Base-by-base conservation (phyloP, 2,329 filamentous ascomycete genomes). In the Exophiala calicioides region DNA sequence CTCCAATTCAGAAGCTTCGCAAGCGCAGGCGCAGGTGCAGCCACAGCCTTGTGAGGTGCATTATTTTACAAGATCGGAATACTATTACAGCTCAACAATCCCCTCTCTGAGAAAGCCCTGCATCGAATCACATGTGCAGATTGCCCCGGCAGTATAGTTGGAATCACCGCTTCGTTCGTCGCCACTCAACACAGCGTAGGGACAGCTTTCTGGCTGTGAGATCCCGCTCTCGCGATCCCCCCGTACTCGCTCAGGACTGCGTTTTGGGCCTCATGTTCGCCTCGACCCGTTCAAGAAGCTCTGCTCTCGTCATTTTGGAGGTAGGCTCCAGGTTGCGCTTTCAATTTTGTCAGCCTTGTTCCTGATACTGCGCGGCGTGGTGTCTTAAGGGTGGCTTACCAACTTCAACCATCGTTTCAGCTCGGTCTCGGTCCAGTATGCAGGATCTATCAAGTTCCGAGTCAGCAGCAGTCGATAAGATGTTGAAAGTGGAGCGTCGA, bases 371-470 rank as follows among this genome's bases (percentile, higher is more conserved):
- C 4, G 5, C 33, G 13, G 8, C 7, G 7, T 23, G 33, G 5
- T 36, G 33, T 9, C 16, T 32, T 33, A 15, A 21, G 23, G n/a
- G 10, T 21, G 30, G 74, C 85, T 69, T 78, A 95, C 91, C 60
- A 79, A 80, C 34, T 81, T 81, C 39, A 97, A 73, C 90, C 90
- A 97, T 61, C 84, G 75, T 52, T 81, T 77, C 67, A 95, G 74
- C 62, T 97, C 88, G 36, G 89, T 84, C 46, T 77, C 75, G 0
- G 88, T 89, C 91, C 91, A 97, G 7, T 67, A 72, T 31, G 79
- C 74, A 2, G 83, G 82, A 53, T 85, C 82, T 83, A 47, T 39
- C 4, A 12, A 7, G 21, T 21, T 36, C 31, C 30, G 7, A 62
- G 65, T 30, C 27, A 47, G 26, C 19, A 16, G 18, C n/a, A 18